These are phyloP conservation scores for Nyssa sinensis DNA, from an alignment of 148 eudicot species.

Conservation along the genomic window DNA sequence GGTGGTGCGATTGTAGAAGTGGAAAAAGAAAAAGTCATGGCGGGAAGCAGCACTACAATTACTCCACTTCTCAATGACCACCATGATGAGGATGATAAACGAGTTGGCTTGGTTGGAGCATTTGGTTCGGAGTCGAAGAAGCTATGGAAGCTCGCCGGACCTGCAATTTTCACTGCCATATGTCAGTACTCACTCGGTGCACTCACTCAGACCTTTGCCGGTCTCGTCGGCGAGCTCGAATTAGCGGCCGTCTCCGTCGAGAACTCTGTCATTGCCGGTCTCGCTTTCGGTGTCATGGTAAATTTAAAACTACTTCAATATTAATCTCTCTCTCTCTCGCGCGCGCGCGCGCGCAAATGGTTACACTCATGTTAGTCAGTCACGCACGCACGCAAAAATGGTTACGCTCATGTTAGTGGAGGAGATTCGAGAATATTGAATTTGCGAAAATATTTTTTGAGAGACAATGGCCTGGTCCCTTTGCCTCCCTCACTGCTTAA, in stretches of 20 bases:
- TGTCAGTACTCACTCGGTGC: constrained; percentile 62
- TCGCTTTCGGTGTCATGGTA: constrained; percentile 63
- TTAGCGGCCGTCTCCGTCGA: constrained; percentile 61
- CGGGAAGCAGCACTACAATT: background rate
- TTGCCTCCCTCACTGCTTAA: too few relatives aligned
- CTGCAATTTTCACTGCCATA: constrained; percentile 48
- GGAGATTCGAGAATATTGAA: too few relatives aligned
- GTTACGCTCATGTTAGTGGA: too few relatives aligned
- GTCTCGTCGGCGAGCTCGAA: constrained; percentile 47
- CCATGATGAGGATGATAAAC: constrained; percentile 4
- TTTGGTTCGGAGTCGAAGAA: constrained; percentile 40
- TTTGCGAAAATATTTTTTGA: too few relatives aligned
- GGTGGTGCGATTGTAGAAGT: background rate
- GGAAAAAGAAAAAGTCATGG: background rate
- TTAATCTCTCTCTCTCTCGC: too few relatives aligned
- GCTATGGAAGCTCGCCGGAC: constrained; percentile 54
- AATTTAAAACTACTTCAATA: too few relatives aligned
- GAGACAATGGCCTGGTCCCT: too few relatives aligned
- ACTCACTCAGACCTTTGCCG: constrained; percentile 52
- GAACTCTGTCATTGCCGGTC: constrained; percentile 60
- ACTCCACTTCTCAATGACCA: constrained; percentile 20
- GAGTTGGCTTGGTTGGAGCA: constrained; percentile 3
- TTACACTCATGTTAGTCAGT: too few relatives aligned
- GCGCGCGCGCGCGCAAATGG: too few relatives aligned
- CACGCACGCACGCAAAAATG: too few relatives aligned